Conservation (phyloP, 2,329 filamentous ascomycete genomes). For the Teratosphaeriaceae sp. region DNA sequence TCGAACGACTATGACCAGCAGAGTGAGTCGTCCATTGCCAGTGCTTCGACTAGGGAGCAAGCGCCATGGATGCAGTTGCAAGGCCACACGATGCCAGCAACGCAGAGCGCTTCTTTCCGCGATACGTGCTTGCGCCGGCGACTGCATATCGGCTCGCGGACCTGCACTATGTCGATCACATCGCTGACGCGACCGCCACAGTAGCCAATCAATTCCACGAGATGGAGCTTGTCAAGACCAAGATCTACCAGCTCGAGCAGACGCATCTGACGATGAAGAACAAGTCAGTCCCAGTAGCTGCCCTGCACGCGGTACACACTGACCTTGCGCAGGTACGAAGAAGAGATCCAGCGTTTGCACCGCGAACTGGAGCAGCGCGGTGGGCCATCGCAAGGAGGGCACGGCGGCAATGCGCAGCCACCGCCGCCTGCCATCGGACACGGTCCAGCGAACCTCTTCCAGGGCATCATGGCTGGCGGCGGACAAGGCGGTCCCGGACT, state of each 20-base stretch:
- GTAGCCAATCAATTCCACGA: slow-evolving; percentile 88
- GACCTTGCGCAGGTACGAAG: slow-evolving; percentile 67
- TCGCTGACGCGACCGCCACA: slow-evolving; percentile 32
- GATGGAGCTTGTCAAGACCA: slow-evolving; percentile 88
- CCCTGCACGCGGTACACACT: slow-evolving; percentile 5
- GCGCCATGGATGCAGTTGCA: background rate
- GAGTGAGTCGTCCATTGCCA: slow-evolving; percentile 55
- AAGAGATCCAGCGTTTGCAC: slow-evolving; percentile 77
- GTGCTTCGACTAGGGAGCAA: background rate
- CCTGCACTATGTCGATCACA: background rate
- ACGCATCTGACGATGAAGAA: slow-evolving; percentile 80
- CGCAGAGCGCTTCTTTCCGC: background rate
- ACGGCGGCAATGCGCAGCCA: slow-evolving; percentile 72
- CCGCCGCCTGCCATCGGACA: slow-evolving; percentile 81
- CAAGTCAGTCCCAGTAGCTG: slow-evolving; percentile 57
- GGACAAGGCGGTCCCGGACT: slow-evolving; percentile 80
- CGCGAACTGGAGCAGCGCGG: slow-evolving; percentile 76
- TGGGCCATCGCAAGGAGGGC: slow-evolving; percentile 57
- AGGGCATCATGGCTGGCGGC: slow-evolving; percentile 87
- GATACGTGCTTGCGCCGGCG: background rate
- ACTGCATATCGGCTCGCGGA: slow-evolving; percentile 1
- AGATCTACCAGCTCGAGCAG: slow-evolving; percentile 90
- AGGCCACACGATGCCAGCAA: background rate
- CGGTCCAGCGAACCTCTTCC: slow-evolving; percentile 84
- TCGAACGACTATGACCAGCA: slow-evolving; percentile 88